phyloP scores from a whole-genome alignment of 2,329 filamentous ascomycete genomes.

The Colletotrichum kahawae region DNA sequence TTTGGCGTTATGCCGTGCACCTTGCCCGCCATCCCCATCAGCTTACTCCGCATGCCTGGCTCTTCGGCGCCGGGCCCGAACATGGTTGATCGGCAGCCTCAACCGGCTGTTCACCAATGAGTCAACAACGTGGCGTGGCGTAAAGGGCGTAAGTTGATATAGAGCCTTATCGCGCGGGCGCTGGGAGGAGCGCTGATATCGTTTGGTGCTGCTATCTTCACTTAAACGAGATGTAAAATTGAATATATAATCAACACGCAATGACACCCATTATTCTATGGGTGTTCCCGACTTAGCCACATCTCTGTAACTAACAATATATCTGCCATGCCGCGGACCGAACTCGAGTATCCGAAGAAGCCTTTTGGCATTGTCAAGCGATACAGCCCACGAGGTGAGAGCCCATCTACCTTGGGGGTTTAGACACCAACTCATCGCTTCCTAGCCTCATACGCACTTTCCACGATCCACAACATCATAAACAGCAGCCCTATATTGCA shows the following conservation, averaged over 20 bases:
- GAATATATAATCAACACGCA: background rate
- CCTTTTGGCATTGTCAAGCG: conserved; percentile 71
- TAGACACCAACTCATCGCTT: background rate
- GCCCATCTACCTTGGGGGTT: background rate
- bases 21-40: background rate
- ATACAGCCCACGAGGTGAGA: conserved; percentile 65
- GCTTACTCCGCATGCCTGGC: background rate
- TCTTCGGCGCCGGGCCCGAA: background rate
- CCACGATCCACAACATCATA: conserved; percentile 76
- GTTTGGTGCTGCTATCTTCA: background rate
- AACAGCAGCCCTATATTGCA: conserved; percentile 78
- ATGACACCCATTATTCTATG: background rate
- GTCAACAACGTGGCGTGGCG: background rate
- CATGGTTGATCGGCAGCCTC: background rate
- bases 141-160: background rate
- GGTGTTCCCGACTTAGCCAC: background rate
- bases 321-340: conserved; percentile 42
- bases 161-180: background rate
- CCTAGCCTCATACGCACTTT: conserved; percentile 73
- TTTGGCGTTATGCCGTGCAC: background rate
- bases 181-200: background rate
- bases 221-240: background rate
- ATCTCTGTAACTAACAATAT: background rate
- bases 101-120: background rate
- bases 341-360: conserved; percentile 67